These are phyloP conservation scores for Trypanosoma lewisi DNA, from an alignment of 208 protist genomes.

Conservation along the genomic window DNA sequence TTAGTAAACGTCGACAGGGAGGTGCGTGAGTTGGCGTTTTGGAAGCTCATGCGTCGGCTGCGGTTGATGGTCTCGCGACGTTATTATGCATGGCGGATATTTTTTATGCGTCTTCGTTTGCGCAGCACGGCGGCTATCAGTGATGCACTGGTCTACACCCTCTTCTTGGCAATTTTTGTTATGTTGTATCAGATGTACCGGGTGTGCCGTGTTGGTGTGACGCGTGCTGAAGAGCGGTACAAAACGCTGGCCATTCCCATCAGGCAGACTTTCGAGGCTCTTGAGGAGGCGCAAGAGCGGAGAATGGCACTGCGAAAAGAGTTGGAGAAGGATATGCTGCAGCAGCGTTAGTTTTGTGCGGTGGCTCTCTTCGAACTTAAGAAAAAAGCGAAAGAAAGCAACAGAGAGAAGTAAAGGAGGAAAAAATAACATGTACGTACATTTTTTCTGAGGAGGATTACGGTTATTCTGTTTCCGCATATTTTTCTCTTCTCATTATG, in stretches of 20 bases:
- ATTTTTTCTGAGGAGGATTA: not conserved
- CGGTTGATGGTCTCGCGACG: conserved; percentile 38
- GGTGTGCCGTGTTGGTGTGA: conserved; percentile 73
- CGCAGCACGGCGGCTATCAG: conserved; percentile 62
- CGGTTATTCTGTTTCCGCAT: conserved; percentile 1
- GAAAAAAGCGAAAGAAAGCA: not conserved
- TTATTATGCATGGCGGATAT: conserved; percentile 61
- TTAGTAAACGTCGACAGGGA: conserved; percentile 55
- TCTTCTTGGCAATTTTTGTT: conserved; percentile 61
- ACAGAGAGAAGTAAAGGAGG: not conserved
- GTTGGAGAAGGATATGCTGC: conserved; percentile 78
- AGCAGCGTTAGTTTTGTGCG: conserved; percentile 15
- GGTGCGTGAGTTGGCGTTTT: conserved; percentile 28
- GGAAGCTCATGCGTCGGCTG: conserved; percentile 30
- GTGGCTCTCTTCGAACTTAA: not conserved
- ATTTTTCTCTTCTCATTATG: conserved; percentile 14
- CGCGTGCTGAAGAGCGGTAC: conserved; percentile 75
- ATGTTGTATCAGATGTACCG: conserved; percentile 82
- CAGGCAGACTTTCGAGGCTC: conserved; percentile 71
- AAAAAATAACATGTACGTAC: not conserved
- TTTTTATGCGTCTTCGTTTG: conserved; percentile 56
- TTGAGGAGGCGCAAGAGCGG: conserved; percentile 60
- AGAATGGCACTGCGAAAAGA: conserved; percentile 42
- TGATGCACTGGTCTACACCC: conserved; percentile 68
- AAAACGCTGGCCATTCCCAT: conserved; percentile 73